Conservation (phyloP, 768 basidiomycete genomes). For the Calocera viscosa region DNA sequence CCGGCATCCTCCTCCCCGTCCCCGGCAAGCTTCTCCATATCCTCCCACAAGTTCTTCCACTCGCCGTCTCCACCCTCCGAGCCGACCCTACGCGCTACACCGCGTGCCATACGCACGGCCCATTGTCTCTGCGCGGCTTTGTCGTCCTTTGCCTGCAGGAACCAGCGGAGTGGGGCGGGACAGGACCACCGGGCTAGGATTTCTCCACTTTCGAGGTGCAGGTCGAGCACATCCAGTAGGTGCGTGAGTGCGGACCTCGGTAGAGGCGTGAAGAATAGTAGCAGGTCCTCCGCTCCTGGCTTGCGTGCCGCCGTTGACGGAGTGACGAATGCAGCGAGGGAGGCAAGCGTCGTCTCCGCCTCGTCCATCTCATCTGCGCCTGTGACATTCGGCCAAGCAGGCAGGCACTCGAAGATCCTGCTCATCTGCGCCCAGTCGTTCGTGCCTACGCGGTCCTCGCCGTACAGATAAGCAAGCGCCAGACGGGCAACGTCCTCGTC, state of each 20-base stretch:
- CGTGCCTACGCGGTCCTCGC: slow-evolving; percentile 43
- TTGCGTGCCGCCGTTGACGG: slow-evolving; percentile 55
- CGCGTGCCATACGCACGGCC: slow-evolving; percentile 75
- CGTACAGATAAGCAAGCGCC: slow-evolving; percentile 82
- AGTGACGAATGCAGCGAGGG: slow-evolving; percentile 64
- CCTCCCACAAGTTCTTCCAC: slow-evolving; percentile 12
- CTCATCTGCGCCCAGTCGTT: slow-evolving; percentile 77
- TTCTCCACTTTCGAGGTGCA: slow-evolving; percentile 89
- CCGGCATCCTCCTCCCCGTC: slow-evolving; percentile 41
- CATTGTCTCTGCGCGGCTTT: slow-evolving; percentile 60
- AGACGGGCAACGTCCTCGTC: slow-evolving; percentile 77
- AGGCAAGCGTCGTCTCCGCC: slow-evolving; percentile 67
- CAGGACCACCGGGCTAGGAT: slow-evolving; percentile 81
- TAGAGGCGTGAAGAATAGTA: slow-evolving; percentile 72
- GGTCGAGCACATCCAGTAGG: slow-evolving; percentile 80
- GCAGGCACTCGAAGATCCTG: slow-evolving; percentile 87
- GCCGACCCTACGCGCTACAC: slow-evolving; percentile 20
- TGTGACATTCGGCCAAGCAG: slow-evolving; percentile 62
- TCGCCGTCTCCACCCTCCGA: slow-evolving; percentile 10
- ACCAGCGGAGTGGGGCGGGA: slow-evolving; percentile 75
- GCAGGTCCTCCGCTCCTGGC: slow-evolving; percentile 52
- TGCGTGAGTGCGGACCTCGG: slow-evolving; percentile 61
- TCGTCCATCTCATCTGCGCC: slow-evolving; percentile 53
- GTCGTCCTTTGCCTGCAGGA: slow-evolving; percentile 63
- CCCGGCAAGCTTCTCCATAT: slow-evolving; percentile 31